Evolutionary conservation across 305 asterid genomes (phyloP).

Genomic region (Fraxinus greggii): DNA sequence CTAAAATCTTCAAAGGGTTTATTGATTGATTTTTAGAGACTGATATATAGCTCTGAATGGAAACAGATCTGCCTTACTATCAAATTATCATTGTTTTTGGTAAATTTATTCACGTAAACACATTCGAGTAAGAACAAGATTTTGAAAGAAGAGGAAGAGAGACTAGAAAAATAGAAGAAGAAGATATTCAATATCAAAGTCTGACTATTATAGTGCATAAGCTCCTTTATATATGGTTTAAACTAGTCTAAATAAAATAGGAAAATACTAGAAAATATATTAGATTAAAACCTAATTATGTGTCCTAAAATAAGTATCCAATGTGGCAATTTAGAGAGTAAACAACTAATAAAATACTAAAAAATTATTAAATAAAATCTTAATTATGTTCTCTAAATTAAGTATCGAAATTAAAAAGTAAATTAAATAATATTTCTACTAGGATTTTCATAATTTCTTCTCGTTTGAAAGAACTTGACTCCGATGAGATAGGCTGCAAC

Average conservation of each 20-base stretch:
- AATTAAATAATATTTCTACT: not conserved
- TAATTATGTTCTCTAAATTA: no score
- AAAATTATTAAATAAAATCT: no score
- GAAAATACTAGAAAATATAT: not conserved
- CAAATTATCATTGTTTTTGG: not conserved
- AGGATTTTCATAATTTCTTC: not conserved
- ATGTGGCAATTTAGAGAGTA: not conserved
- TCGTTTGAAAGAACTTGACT: not conserved
- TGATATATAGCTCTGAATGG: not conserved
- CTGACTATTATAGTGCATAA: no score
- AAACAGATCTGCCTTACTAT: not conserved
- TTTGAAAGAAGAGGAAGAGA: not conserved
- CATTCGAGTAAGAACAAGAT: not conserved
- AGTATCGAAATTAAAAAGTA: not conserved
- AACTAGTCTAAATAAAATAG: not conserved
- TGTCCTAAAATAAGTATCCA: not conserved
- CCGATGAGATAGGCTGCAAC: not conserved
- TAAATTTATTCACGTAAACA: not conserved
- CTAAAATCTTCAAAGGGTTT: not conserved
- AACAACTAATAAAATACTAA: not conserved
- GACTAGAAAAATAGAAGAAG: not conserved
- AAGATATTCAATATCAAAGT: not conserved
- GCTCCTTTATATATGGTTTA: not conserved
- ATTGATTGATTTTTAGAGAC: not conserved
- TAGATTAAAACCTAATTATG: no score